A percentile compares a stretch with the other conserved stretches of the same genome.
Conservation (phyloP, 2,329 filamentous ascomycete species). For the Colletotrichum horii region DNA sequence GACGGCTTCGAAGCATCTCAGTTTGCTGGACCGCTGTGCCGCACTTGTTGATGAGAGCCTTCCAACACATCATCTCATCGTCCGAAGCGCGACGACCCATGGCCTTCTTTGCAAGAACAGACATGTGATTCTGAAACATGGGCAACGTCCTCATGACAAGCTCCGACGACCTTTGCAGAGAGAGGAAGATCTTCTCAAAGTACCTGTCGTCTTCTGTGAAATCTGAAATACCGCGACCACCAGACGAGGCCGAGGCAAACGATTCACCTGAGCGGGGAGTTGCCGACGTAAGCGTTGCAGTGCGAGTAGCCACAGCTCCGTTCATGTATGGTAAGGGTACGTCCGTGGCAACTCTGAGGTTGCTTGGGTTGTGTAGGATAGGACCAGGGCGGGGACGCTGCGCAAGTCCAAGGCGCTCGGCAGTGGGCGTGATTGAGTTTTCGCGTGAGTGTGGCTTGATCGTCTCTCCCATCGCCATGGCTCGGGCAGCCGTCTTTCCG, state of each 20-base stretch:
- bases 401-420: conserved; percentile 47
- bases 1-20: conserved; percentile 72
- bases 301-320: conserved; percentile 40
- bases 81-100: conserved; percentile 65
- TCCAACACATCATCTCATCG: conserved; percentile 70
- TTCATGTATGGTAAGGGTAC: conserved; percentile 55
- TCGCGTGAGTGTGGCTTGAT: conserved; percentile 57
- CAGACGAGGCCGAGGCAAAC: conserved; percentile 64
- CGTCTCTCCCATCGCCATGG: conserved; percentile 46
- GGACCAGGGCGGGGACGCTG: conserved; percentile 42
- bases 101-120: conserved; percentile 66
- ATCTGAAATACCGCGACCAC: conserved; percentile 61
- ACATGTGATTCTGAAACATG: conserved; percentile 70
- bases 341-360: conserved; percentile 63
- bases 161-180: conserved; percentile 75
- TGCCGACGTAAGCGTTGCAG: conserved; percentile 59
- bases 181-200: conserved; percentile 84
- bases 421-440: conserved; percentile 57
- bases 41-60: conserved; percentile 73
- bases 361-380: conserved; percentile 54
- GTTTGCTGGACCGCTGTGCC: conserved; percentile 74
- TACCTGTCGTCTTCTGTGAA: conserved; percentile 77
- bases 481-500: conserved; percentile 20
- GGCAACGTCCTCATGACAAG: conserved; percentile 76
- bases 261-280: conserved; percentile 86